Evolutionary conservation across 2,329 filamentous ascomycete species (phyloP).

Genomic region (Magnaporthiopsis rhizophila): DNA sequence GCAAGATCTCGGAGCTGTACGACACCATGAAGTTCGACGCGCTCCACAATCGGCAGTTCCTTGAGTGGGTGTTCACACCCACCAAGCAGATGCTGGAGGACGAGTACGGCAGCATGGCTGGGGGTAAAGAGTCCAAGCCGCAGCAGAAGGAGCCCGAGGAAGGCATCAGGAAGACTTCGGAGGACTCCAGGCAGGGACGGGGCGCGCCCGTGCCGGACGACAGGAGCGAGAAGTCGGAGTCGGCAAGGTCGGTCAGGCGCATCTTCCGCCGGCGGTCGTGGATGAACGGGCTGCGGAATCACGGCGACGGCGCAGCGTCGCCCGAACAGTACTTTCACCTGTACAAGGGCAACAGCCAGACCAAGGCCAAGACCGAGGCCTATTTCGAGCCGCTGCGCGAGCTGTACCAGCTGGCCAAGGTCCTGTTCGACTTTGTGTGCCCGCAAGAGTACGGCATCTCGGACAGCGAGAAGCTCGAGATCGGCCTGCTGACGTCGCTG

Average conservation of each 20-base stretch:
- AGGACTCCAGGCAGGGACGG: slow-evolving; percentile 27
- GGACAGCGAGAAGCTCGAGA: slow-evolving; percentile 95
- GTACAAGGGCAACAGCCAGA: slow-evolving; percentile 67
- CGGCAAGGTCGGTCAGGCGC: slow-evolving; percentile 30
- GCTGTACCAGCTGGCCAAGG: slow-evolving; percentile 86
- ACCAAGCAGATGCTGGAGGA: slow-evolving; percentile 71
- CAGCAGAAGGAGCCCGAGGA: slow-evolving; percentile 35
- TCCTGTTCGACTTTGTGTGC: slow-evolving; percentile 96
- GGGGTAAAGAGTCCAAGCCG: slow-evolving; percentile 8
- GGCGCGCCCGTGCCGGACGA: slow-evolving; percentile 8
- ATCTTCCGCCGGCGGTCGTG: slow-evolving; percentile 56
- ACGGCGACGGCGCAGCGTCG: slow-evolving; percentile 43
- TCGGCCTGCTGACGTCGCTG: slow-evolving; percentile 86
- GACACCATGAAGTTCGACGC: slow-evolving; percentile 99
- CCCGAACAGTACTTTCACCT: slow-evolving; percentile 81
- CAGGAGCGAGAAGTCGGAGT: slow-evolving; percentile 6
- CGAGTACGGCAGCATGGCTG: slow-evolving; percentile 39
- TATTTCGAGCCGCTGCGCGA: slow-evolving; percentile 84
- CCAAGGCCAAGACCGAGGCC: slow-evolving; percentile 73
- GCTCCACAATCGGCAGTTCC: slow-evolving; percentile 88
- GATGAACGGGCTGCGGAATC: slow-evolving; percentile 43
- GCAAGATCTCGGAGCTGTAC: slow-evolving; percentile 96
- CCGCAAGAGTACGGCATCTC: slow-evolving; percentile 97
- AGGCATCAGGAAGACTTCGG: slow-evolving; percentile 19
- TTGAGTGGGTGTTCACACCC: slow-evolving; percentile 96